A percentile compares a stretch with the other conserved stretches of the same genome.
These are phyloP conservation scores for Meyerozyma carpophila DNA, from an alignment of 1,139 yeast genomes.

Conservation along the genomic window DNA sequence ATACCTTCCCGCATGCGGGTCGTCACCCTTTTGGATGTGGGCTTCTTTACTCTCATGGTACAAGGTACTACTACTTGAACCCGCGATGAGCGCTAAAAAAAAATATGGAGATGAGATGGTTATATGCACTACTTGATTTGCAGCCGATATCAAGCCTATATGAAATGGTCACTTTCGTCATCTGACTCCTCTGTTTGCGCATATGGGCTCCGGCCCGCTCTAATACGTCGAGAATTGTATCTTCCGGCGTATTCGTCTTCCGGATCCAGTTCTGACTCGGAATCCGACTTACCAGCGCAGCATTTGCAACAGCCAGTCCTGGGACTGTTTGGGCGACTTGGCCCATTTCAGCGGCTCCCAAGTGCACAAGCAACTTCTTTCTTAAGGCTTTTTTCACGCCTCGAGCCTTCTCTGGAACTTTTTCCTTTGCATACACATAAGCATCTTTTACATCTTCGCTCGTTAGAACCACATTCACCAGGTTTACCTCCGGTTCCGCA, in stretches of 20 bases:
- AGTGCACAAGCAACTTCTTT: constrained; percentile 6
- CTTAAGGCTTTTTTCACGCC: constrained; percentile 11
- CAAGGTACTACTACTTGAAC: not conserved
- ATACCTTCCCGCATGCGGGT: constrained; percentile 96
- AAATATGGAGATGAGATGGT: not conserved
- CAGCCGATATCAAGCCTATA: not conserved
- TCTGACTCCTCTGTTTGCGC: too few species aligned
- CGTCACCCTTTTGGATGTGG: constrained; percentile 77
- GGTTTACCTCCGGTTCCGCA: constrained; percentile 9
- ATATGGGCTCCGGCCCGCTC: not conserved
- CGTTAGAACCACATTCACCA: constrained; percentile 19
- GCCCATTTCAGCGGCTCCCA: not conserved
- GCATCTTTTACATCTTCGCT: constrained; percentile 20
- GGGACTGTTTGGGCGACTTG: not conserved
- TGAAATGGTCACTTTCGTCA: too few species aligned
- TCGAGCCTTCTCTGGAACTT: constrained; percentile 16
- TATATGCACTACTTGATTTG: not conserved
- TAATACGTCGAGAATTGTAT: not conserved
- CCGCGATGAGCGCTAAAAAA: not conserved
- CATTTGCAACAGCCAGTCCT: not conserved
- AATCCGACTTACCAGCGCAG: not conserved
- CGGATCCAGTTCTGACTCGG: not conserved
- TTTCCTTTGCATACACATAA: constrained; percentile 16
- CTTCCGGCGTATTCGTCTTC: not conserved
- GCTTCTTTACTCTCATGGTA: constrained; percentile 51